Evolutionary conservation across 768 basidiomycete genomes (phyloP).

Genomic region (Rubroboletus satanas): DNA sequence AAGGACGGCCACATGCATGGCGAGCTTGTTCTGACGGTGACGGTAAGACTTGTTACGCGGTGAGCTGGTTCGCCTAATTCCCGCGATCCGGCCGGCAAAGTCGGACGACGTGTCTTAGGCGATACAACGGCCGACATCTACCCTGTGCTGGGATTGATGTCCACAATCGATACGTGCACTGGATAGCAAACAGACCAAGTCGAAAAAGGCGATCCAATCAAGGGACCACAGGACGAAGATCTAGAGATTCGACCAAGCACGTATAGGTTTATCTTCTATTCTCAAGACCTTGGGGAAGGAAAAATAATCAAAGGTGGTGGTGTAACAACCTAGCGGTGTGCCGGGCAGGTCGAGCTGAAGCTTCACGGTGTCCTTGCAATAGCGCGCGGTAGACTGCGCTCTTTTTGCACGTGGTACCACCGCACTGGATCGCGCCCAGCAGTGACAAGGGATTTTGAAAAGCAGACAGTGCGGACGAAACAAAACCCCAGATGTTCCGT

Average conservation of each 20-base stretch:
- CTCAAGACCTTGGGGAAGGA: neutral
- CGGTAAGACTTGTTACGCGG: neutral
- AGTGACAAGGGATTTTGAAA: neutral
- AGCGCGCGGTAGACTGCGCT: neutral
- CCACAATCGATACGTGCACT: constrained; percentile 3
- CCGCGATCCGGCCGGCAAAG: neutral
- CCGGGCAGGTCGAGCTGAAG: neutral
- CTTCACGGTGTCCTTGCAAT: neutral
- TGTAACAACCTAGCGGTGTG: neutral
- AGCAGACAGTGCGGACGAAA: constrained; percentile 11
- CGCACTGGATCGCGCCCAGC: neutral
- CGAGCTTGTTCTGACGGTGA: neutral
- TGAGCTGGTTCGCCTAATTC: neutral
- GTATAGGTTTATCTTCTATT: neutral
- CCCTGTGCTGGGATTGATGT: neutral
- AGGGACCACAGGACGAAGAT: neutral
- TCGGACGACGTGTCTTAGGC: neutral
- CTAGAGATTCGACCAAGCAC: neutral
- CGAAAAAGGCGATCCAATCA: neutral
- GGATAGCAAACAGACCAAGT: neutral
- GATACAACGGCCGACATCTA: neutral
- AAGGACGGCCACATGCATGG: neutral
- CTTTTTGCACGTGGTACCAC: too few relatives aligned
- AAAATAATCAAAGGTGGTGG: too few relatives aligned
- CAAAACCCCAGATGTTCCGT: constrained; percentile 7